phyloP scores from a whole-genome alignment of 148 eudicot genomes.

The Fagopyrum homotropicum region DNA sequence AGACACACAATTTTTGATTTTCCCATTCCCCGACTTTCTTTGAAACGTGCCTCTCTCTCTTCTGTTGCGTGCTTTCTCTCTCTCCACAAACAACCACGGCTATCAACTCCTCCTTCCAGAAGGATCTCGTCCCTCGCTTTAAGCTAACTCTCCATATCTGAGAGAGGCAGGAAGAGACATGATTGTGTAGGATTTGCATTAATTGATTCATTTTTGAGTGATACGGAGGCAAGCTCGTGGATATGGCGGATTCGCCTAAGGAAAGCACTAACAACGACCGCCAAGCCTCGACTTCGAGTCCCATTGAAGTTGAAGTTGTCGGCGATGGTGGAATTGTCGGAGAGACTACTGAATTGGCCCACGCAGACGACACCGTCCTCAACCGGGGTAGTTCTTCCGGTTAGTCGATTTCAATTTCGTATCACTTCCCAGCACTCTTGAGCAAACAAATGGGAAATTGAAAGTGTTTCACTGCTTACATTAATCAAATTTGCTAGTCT shows the following conservation, averaged over 20 bases:
- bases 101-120: background rate
- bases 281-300: conserved; percentile 4
- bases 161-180: background rate
- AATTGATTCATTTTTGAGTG: background rate
- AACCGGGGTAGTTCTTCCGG: background rate
- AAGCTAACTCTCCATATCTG: background rate
- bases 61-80: background rate
- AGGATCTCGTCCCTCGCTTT: background rate
- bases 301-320: conserved; percentile 5
- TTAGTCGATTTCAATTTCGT: background rate
- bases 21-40: background rate
- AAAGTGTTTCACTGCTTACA: background rate
- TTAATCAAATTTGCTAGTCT: background rate
- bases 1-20: background rate
- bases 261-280: background rate
- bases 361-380: background rate
- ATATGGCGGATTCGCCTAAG: conserved; percentile 3
- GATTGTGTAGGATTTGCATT: conserved; percentile 6
- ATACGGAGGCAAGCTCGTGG: background rate
- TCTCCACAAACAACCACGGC: background rate
- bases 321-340: background rate
- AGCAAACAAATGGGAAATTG: background rate
- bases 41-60: background rate
- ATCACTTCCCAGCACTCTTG: background rate
- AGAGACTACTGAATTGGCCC: conserved; percentile 3